These are phyloP conservation scores for Achaetomium macrosporum DNA, from an alignment of 2,329 filamentous ascomycete genomes.

Conservation along the genomic window DNA sequence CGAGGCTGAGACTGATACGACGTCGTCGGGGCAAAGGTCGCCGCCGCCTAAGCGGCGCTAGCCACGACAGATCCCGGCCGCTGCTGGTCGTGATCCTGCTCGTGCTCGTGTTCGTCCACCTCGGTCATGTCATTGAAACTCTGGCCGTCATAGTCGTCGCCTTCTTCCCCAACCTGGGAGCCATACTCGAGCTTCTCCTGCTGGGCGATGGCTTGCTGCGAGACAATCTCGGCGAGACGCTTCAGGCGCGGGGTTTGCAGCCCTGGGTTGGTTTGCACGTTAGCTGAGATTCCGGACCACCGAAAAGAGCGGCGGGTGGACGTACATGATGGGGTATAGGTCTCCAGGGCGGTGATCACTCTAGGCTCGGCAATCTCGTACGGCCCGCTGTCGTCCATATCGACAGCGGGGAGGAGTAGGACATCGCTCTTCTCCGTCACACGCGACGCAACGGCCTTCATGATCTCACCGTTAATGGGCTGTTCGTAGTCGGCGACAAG, in stretches of 20 bases:
- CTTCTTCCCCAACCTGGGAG: constrained; percentile 38
- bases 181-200: constrained; percentile 72
- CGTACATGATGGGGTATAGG: constrained; percentile 96
- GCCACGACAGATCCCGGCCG: constrained; percentile 21
- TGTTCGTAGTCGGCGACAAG: constrained; percentile 98
- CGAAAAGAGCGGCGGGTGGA: not conserved
- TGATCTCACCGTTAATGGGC: constrained; percentile 98
- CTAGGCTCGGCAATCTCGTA: constrained; percentile 98
- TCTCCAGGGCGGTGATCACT: constrained; percentile 92
- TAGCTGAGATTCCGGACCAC: not conserved
- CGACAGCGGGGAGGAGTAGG: constrained; percentile 83
- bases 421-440: constrained; percentile 99
- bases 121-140: constrained; percentile 16
- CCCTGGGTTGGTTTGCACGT: constrained; percentile 49
- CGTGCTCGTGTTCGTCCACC: constrained; percentile 8
- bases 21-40: not conserved
- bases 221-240: constrained; percentile 96
- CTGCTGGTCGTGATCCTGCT: not conserved
- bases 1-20: constrained; percentile 4
- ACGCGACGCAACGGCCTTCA: constrained; percentile 96
- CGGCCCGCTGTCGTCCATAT: constrained; percentile 98
- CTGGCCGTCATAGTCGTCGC: constrained; percentile 32
- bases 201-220: constrained; percentile 90
- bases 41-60: constrained; percentile 31
- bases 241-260: constrained; percentile 93